Percentiles rank a stretch among this genome's conserved stretches.
Conservation (phyloP, 768 basidiomycete genomes). For the Calocybe cyanea region DNA sequence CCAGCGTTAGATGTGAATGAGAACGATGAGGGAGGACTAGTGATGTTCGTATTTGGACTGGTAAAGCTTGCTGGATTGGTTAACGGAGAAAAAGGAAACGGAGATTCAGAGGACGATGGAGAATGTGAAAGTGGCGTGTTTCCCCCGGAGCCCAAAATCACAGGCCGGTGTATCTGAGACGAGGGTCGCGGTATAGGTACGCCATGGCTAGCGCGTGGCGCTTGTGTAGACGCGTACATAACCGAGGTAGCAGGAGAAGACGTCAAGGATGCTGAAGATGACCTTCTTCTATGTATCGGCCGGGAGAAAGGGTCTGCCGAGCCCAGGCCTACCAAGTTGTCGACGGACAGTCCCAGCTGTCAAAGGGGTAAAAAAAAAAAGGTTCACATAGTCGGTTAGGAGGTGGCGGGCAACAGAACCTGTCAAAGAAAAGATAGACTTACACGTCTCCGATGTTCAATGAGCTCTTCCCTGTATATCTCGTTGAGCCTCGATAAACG, state of each 20-base stretch:
- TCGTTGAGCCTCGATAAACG: slow-evolving; percentile 74
- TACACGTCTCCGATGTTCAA: slow-evolving; percentile 72
- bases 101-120: slow-evolving; percentile 61
- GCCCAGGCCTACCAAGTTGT: slow-evolving; percentile 72
- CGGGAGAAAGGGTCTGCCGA: slow-evolving; percentile 67
- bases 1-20: slow-evolving; percentile 44
- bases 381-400: not conserved
- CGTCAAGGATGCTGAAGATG: slow-evolving; percentile 33
- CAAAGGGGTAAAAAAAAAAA: not conserved
- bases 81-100: slow-evolving; percentile 63
- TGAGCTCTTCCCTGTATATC: slow-evolving; percentile 79
- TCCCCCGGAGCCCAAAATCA: slow-evolving; percentile 41
- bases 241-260: slow-evolving; percentile 49
- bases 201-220: slow-evolving; percentile 40
- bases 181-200: slow-evolving; percentile 77
- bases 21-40: slow-evolving; percentile 69
- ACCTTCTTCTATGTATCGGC: slow-evolving; percentile 62
- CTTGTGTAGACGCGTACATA: slow-evolving; percentile 28
- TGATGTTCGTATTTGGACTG: slow-evolving; percentile 60
- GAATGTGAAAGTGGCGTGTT: slow-evolving; percentile 66
- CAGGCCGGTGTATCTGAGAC: slow-evolving; percentile 58
- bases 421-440: slow-evolving; percentile 29
- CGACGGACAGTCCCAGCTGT: slow-evolving; percentile 73
- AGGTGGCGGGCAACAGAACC: slow-evolving; percentile 5
- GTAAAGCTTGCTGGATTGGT: slow-evolving; percentile 51